Evolutionary conservation across 192 early-diverging fungal genomes (phyloP), one percentile per base, ranked within the genome.

Genomic region (Coemansia sp.): DNA sequence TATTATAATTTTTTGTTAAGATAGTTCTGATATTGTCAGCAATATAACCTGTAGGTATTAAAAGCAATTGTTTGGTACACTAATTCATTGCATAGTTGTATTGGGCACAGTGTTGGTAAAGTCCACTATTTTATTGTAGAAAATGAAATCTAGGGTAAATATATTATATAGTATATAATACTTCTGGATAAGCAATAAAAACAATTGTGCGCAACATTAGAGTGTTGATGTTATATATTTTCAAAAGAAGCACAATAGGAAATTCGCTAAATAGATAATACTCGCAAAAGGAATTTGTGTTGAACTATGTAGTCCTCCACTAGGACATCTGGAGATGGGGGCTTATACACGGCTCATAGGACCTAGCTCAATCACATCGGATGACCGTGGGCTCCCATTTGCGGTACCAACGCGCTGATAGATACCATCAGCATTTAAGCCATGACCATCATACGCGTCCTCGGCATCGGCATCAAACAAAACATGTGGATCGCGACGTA

Each of bases 401-500:
- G 19, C 55, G 24, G 17, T 52, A 24, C 29, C 53, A 8, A 24
- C 51, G 51, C 51, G 61, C 56, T 30, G 46, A 36, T 29, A 50
- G 50, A 56, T 9, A 23, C 61, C 25, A 46, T 33, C 30, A 23
- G 33, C 10, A 11, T 33, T 42, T 50, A 42, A 31, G 20, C 31
- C 58, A 31, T 50, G 20, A 31, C 33, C 46, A 52, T 63, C 39
- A 25, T 68, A 46, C 5, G 51, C 55, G 39, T 71, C 59, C 1
- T 69, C 66, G 39, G 68, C 78, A 20, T 50, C 70, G 4, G 66
- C 70, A 42, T 72, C 66, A 33, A 80, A 80, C n/a, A 75, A 53
- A 8, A 80, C 73, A 10, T 80, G 78, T 11, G 73, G 27, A 23
- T 65, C 59, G 31, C 60, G 51, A 22, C 56, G 20, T 3, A 29